phyloP scores from a whole-genome alignment of 805 yeast genomes.

The Metschnikowia anglica region DNA sequence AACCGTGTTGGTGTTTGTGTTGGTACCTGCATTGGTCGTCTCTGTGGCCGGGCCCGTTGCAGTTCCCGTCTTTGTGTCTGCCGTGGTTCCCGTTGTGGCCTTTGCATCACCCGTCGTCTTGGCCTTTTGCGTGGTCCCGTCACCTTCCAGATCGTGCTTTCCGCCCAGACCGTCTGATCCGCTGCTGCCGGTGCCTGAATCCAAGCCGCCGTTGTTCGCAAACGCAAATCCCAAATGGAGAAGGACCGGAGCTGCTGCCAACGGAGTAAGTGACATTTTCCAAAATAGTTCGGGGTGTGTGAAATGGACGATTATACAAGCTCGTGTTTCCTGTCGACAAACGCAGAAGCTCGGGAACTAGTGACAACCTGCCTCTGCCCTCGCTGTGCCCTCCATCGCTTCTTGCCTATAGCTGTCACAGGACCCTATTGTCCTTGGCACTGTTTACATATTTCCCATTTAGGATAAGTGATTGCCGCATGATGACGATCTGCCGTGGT shows the following conservation, averaged over 20 bases:
- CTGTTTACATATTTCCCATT: slow-evolving; percentile 7
- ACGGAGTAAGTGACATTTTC: slow-evolving; percentile 17
- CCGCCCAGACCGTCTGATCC: too few species aligned
- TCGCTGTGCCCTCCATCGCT: too few species aligned
- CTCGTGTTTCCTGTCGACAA: too few species aligned
- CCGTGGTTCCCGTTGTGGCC: background rate
- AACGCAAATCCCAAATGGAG: slow-evolving; percentile 16
- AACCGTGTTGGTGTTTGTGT: slow-evolving; percentile 4
- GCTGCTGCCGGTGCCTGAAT: background rate
- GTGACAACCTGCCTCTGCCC: too few species aligned
- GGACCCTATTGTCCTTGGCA: background rate
- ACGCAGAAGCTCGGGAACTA: too few species aligned
- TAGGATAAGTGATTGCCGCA: background rate
- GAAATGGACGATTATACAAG: too few species aligned
- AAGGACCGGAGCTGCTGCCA: slow-evolving; percentile 12
- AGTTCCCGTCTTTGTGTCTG: slow-evolving; percentile 3
- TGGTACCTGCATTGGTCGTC: slow-evolving; percentile 6
- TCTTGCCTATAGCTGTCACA: too few species aligned
- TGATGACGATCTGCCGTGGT: background rate
- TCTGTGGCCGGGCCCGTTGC: too few species aligned
- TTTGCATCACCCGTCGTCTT: slow-evolving; percentile 1
- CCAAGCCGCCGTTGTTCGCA: slow-evolving; percentile 21
- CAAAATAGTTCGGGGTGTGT: too few species aligned
- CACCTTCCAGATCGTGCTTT: too few species aligned
- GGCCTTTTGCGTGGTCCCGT: background rate